Evolutionary conservation across 2,329 filamentous ascomycete genomes (phyloP).

Genomic region (Leptographium radiaticola): DNA sequence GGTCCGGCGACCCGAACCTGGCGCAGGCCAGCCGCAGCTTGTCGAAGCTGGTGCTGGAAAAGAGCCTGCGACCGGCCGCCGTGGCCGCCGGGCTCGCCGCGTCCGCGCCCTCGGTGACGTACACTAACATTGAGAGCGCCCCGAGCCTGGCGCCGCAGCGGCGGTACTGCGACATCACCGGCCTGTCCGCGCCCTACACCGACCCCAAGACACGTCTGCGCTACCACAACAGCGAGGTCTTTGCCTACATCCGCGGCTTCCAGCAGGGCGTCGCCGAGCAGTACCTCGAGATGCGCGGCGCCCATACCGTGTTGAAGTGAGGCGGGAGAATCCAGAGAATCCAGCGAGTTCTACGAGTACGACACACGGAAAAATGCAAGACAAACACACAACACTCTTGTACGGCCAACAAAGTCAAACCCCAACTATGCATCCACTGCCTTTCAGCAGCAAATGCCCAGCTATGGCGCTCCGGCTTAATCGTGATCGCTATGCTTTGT

Average conservation of each 20-base stretch:
- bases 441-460: slow-evolving; percentile 70
- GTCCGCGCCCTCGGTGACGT: slow-evolving; percentile 63
- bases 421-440: slow-evolving; percentile 69
- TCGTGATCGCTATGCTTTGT: slow-evolving; percentile 57
- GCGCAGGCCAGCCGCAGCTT: slow-evolving; percentile 80
- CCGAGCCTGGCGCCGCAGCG: slow-evolving; percentile 75
- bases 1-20: slow-evolving; percentile 49
- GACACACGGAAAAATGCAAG: not conserved
- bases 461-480: slow-evolving; percentile 95
- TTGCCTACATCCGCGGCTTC: slow-evolving; percentile 66
- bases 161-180: slow-evolving; percentile 93
- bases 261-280: slow-evolving; percentile 75
- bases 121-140: slow-evolving; percentile 87
- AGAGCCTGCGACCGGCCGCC: slow-evolving; percentile 42
- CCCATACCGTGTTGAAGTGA: slow-evolving; percentile 88
- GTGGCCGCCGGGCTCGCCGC: slow-evolving; percentile 11
- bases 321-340: not conserved
- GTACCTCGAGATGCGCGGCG: slow-evolving; percentile 79
- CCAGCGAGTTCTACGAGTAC: not conserved
- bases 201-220: slow-evolving; percentile 90
- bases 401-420: slow-evolving; percentile 94
- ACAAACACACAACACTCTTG: slow-evolving; percentile 29
- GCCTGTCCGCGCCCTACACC: slow-evolving; percentile 77
- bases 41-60: slow-evolving; percentile 79
- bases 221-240: slow-evolving; percentile 90